Evolutionary conservation across 176 grass and related monocot species (phyloP).

Genomic region (Sorghum bicolor): DNA sequence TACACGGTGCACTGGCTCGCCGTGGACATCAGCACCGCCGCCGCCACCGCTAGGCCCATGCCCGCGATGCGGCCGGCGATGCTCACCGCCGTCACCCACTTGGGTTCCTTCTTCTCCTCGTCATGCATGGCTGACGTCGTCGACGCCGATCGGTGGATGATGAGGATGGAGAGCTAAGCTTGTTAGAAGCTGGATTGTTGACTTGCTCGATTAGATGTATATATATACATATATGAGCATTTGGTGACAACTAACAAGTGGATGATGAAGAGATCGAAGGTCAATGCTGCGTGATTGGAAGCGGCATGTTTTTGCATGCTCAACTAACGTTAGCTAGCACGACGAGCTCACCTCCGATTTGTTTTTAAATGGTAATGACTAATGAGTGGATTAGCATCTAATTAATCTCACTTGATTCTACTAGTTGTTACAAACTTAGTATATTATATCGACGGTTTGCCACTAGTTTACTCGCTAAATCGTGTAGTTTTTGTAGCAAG

Average conservation of each 20-base stretch:
- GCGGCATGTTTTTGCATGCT: neutral
- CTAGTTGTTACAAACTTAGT: neutral
- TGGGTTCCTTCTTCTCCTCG: conserved; percentile 7
- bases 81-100: neutral
- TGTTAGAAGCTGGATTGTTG: neutral
- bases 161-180: too few species aligned
- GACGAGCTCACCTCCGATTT: neutral
- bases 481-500: neutral
- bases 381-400: neutral
- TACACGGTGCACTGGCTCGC: conserved; percentile 41
- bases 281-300: conserved; percentile 21
- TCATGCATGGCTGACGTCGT: neutral
- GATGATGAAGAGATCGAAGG: neutral
- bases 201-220: neutral
- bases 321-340: conserved; percentile 18
- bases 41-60: conserved; percentile 32
- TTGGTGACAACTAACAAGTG: neutral
- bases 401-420: neutral
- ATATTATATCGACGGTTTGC: neutral
- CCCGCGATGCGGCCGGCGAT: conserved; percentile 8
- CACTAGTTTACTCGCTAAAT: neutral
- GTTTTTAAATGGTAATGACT: neutral
- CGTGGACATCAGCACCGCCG: conserved; percentile 40
- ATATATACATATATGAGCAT: neutral
- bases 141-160: neutral